A percentile compares a stretch with the other conserved stretches of the same genome.
These are phyloP conservation scores for Lactuca saligna DNA, from an alignment of 129 eudicot species.

Conservation along the genomic window DNA sequence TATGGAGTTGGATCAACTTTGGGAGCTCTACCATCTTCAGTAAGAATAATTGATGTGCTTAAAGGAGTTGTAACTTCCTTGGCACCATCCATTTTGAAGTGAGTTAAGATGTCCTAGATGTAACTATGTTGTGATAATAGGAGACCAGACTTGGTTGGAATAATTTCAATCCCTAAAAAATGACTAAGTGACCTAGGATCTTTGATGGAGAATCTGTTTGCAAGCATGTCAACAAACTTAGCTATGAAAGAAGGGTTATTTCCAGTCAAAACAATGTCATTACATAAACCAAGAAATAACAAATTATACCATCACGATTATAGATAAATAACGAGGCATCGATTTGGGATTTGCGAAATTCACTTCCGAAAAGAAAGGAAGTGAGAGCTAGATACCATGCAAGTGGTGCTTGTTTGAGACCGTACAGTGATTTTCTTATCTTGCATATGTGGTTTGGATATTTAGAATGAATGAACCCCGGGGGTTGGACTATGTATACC, in stretches of 20 bases:
- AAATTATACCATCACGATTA: background rate
- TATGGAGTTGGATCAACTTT: background rate
- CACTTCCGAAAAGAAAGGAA: background rate
- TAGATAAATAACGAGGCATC: background rate
- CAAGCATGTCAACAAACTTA: background rate
- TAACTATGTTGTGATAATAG: background rate
- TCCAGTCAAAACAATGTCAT: background rate
- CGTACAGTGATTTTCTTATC: background rate
- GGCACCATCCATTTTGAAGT: background rate
- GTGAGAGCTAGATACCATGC: background rate
- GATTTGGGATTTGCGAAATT: background rate
- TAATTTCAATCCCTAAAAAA: background rate
- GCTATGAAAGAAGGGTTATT: background rate
- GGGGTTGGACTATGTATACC: background rate
- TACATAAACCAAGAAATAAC: background rate
- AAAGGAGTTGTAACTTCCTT: background rate
- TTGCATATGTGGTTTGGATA: background rate
- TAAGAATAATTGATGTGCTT: background rate
- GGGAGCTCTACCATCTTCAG: background rate
- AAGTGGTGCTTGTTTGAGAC: background rate
- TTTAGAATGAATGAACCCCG: background rate
- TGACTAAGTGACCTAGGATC: background rate
- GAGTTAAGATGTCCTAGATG: background rate
- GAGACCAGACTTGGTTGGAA: background rate
- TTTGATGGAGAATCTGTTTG: background rate